Evolutionary conservation across 208 protist genomes (phyloP), one percentile per base, ranked within the genome.

Genomic region (Borovskyia barvae): DNA sequence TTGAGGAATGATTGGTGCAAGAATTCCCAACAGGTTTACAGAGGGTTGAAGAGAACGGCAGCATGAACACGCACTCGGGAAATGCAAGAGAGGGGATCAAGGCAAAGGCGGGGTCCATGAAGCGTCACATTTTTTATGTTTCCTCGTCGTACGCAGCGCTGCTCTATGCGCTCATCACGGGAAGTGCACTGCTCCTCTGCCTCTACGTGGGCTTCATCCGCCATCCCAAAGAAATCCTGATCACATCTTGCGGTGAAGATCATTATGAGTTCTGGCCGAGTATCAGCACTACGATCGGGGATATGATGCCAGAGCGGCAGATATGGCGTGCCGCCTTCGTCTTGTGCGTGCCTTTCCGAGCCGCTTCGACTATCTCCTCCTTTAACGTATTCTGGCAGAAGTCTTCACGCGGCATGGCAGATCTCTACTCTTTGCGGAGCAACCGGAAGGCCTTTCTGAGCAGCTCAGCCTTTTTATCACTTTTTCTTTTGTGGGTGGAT

Each of bases 191-290:
- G 11, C 40, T 87, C 2, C 48, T 75, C 3, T 53, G 72, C 17
- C 72, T 90, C 17, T 89, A 76, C 43, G 75, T 90, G 0, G 85
- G 77, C 15, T 19, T 77, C 0, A 39, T 48, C 7, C 49, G 66
- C 39, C 85, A 92, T 62, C 45, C 26, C 0, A 66, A 71, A 29
- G 70, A 85, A 20, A 60, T 92, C 12, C 59, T 92, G 14, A 48
- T 40, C 11, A 92, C 59, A 11, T 37, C 35, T 5, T 92, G 85
- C 50, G 77, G 81, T 2, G 48, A 64, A 29, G 61, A 79, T 28
- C 76, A 83, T 52, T 75, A 75, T 20, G 81, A 89, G 64, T 92
- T 84, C 50, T 92, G 85, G 82, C 82, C 81, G 14, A 90, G 79
- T 39, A 92, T 89, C 48, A 87, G 82, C 58, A 67, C 77, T 15